Base-by-base conservation (phyloP, 2,329 filamentous ascomycete genomes). In the Scedosporium minutisporum region DNA sequence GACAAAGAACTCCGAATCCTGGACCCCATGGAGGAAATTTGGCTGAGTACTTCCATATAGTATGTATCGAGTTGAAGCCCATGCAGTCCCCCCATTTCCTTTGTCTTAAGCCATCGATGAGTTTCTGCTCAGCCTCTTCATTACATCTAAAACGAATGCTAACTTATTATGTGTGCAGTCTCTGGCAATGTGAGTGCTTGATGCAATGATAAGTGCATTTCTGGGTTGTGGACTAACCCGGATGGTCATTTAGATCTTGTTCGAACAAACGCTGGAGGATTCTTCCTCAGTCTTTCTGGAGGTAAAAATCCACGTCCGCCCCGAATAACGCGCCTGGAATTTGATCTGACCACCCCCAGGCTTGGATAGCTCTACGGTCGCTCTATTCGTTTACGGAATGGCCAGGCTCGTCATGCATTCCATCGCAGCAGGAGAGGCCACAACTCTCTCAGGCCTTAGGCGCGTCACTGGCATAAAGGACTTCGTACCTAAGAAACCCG, bases 401-500 rank as follows among this genome's bases (percentile, higher is more conserved):
- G 86, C 82, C 64, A 74, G 82, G 3, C 69, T 86, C 4, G 84
- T 85, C 2, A 73, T 85, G 10, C 67, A 77, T 14, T 83, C 82
- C 6, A 77, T 87, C 27, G 67, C 80, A 53, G 73, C 61, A 4
- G 70, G 71, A 9, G 68, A 72, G 16, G 61, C 67, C 60, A 65
- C 59, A 2, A 69, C 69, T 0, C 63, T 73, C 42, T 57, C 42
- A 1, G 71, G 69, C 6, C 62, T 72, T 10, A 67, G 69, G 63
- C 65, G 68, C 16, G 65, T 72, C 3, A 66, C 67, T 4, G 69
- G 66, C 0, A 65, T 67, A 33, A 58, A 64, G 1, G 65, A 71
- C 60, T 64, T 83, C 63, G 85, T 81, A 1, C 83, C 85, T 4
- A 76, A 74, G 29, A 82, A 79, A 0, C 76, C 84, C 2, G 77